phyloP scores from a whole-genome alignment of 208 protist species.

The Trypanosoma boissoni region DNA sequence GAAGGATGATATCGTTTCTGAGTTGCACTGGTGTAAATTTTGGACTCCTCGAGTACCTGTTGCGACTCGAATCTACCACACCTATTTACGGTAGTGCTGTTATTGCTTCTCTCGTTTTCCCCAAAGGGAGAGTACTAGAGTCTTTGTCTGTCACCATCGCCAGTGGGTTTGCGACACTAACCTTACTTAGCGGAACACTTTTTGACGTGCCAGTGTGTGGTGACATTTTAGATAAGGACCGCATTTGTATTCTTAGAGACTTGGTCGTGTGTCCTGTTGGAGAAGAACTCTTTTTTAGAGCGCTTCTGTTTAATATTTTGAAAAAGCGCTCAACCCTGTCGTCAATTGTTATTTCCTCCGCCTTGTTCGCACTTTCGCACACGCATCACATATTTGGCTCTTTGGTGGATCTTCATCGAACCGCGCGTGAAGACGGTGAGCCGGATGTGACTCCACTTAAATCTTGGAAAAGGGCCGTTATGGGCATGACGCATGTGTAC shows the following conservation, averaged over 20 bases:
- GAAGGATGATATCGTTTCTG: slow-evolving; percentile 33
- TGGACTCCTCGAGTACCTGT: slow-evolving; percentile 18
- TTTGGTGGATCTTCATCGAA: slow-evolving; percentile 32
- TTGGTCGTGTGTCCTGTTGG: slow-evolving; percentile 59
- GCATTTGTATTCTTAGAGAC: slow-evolving; percentile 31
- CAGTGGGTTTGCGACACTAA: slow-evolving; percentile 26
- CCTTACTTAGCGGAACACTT: slow-evolving; percentile 47
- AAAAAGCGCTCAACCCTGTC: slow-evolving; percentile 11
- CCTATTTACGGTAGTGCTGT: slow-evolving; percentile 9
- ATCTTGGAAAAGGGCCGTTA: slow-evolving; percentile 15
- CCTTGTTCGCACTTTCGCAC: slow-evolving; percentile 68
- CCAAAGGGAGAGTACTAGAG: not conserved
- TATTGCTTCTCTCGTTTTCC: not conserved
- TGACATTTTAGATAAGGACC: not conserved
- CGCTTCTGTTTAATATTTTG: slow-evolving; percentile 52
- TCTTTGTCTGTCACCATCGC: slow-evolving; percentile 5
- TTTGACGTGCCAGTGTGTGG: slow-evolving; percentile 15
- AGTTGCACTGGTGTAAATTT: slow-evolving; percentile 13
- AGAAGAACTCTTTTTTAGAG: slow-evolving; percentile 79
- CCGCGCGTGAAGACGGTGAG: not conserved
- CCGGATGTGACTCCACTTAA: not conserved
- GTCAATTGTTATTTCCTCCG: slow-evolving; percentile 38
- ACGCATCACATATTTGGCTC: slow-evolving; percentile 46
- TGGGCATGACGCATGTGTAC: slow-evolving; percentile 19
- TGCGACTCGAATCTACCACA: not conserved